phyloP scores from a whole-genome alignment of 805 yeast species.

The Ogataea paraovalis region DNA sequence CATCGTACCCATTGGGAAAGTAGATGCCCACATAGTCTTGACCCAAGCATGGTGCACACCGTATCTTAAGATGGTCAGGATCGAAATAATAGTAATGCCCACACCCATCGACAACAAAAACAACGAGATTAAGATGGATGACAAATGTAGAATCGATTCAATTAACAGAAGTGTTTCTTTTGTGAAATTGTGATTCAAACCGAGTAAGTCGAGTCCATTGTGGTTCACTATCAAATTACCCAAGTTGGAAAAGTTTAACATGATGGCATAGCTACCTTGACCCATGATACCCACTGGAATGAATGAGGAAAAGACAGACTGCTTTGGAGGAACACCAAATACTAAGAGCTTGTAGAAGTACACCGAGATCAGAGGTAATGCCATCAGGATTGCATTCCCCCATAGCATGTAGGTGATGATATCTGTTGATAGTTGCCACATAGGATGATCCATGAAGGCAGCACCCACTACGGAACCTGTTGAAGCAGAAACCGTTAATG shows the following conservation, averaged over 20 bases:
- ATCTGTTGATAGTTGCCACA: conserved; percentile 47
- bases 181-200: conserved; percentile 5
- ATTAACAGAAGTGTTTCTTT: conserved; percentile 5
- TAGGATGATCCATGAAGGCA: conserved; percentile 26
- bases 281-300: conserved; percentile 83
- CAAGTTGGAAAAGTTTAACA: conserved; percentile 26
- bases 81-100: conserved; percentile 40
- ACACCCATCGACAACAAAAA: conserved; percentile 31
- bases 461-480: conserved; percentile 56
- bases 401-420: conserved; percentile 56
- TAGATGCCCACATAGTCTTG: conserved; percentile 73
- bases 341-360: conserved; percentile 58
- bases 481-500: conserved; percentile 72
- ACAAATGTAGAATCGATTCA: conserved; percentile 9
- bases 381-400: conserved; percentile 64
- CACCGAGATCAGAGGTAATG: conserved; percentile 50
- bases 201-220: conserved; percentile 9
- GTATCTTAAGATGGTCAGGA: conserved; percentile 29
- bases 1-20: conserved; percentile 90
- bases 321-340: conserved; percentile 55
- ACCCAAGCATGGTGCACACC: conserved; percentile 38
- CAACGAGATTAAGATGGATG: conserved; percentile 20
- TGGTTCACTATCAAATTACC: conserved; percentile 12
- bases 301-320: conserved; percentile 58
- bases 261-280: conserved; percentile 72